These are phyloP conservation scores for Cercospora sesami DNA, from an alignment of 2,329 filamentous ascomycete species.

Conservation along the genomic window DNA sequence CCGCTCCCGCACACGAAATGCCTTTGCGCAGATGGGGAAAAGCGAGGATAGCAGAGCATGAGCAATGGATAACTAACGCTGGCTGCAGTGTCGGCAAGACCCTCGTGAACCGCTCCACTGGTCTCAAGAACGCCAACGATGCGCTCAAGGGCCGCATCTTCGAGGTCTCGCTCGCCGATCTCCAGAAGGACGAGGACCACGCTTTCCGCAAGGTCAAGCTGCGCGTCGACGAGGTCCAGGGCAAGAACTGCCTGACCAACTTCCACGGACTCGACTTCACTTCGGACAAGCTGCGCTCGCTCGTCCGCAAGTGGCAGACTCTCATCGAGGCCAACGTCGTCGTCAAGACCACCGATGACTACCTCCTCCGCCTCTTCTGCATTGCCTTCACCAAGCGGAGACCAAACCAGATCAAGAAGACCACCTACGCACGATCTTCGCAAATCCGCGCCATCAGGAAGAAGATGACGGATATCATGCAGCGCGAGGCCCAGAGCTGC, in stretches of 20 bases:
- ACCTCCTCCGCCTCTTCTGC: conserved; percentile 97
- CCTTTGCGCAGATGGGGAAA: conserved; percentile 11
- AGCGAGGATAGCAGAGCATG: conserved; percentile 5
- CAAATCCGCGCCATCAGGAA: conserved; percentile 98
- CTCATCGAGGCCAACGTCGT: conserved; percentile 99
- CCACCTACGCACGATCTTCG: conserved; percentile 93
- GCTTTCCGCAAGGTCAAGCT: conserved; percentile 99
- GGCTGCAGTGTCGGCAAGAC: conserved; percentile 92
- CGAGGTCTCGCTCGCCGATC: conserved; percentile 97
- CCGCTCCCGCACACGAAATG: conserved; percentile 15
- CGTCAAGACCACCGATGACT: conserved; percentile 99
- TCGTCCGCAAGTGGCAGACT: conserved; percentile 99
- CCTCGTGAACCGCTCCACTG: conserved; percentile 97
- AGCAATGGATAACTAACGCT: conserved; percentile 37
- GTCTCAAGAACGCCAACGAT: conserved; percentile 99
- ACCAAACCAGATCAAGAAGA: conserved; percentile 99
- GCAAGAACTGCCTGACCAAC: conserved; percentile 99
- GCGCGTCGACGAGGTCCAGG: conserved; percentile 96
- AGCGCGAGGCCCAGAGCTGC: conserved; percentile 90
- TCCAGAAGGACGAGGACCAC: conserved; percentile 99
- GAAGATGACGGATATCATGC: conserved; percentile 99
- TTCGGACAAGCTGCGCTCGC: conserved; percentile 98
- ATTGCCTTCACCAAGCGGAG: conserved; percentile 99
- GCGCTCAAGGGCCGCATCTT: conserved; percentile 97
- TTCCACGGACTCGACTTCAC: conserved; percentile 99